Base-by-base conservation (phyloP, 768 basidiomycete species). In the Porpolomopsis calyptriformis region DNA sequence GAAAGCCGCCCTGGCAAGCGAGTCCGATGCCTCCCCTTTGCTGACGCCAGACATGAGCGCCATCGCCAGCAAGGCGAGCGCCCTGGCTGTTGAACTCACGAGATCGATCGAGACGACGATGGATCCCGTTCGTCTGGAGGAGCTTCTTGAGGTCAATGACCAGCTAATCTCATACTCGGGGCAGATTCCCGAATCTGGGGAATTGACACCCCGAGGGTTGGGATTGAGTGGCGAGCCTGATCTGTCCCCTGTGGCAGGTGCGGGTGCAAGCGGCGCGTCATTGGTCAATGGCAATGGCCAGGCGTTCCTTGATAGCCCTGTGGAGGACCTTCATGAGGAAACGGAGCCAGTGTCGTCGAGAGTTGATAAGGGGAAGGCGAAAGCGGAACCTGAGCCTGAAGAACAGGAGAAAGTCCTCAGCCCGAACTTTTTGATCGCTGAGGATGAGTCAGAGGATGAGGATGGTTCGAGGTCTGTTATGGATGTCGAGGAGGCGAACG, bases 361-460 rank as follows among this genome's bases (percentile, higher is more conserved):
- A 40, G 57, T 82, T 12, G 84, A 89, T 60, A 90, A 89, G 59
- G 87, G 86, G 46, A 89, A 89, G 62, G 78, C 71, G 18, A 74
- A 74, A 42, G 85, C 84, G 22, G 70, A 78, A 54, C 76, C 82
- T 1, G 76, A 81, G 55, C 75, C 82, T 1, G 75, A 82, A 62
- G 70, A 77, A 39, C 75, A 65, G 2, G 83, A 85, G 64, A 79
- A 77, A 60, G 76, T 86, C 54, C 64, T 87, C 60, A 77, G 80
- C 58, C 85, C 87, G 16, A 78, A 66, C 64, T 79, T 70, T 43
- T 55, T 67, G 52, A 65, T 69, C 25, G 55, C 54, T n/a, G n/a
- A 31, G 29, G 14, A 31, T 31, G 67, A 67, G 10, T 55, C 52
- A 16, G 76, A 78, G 19, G 77, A 77, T 27, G 78, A 77, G 48